Evolutionary conservation across 441 rosid genomes (phyloP).

Genomic region (Gossypium schwendimanii): DNA sequence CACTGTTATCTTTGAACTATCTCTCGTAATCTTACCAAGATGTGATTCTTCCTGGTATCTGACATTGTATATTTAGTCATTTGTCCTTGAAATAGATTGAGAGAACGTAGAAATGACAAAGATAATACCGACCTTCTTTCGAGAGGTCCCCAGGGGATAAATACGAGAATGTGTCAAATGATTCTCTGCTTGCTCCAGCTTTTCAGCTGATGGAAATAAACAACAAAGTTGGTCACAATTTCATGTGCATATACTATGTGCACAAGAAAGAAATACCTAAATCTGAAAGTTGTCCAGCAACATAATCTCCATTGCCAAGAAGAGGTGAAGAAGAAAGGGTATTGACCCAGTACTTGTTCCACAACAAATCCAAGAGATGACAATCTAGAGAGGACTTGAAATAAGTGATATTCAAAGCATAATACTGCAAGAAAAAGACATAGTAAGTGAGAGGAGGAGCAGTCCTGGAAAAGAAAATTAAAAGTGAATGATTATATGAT

Average conservation of each 20-base stretch:
- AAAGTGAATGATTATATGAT: background rate
- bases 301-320: conserved; percentile 91
- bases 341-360: conserved; percentile 99
- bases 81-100: background rate
- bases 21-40: conserved; percentile 87
- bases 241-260: background rate
- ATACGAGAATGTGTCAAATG: conserved; percentile 74
- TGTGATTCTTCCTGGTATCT: conserved; percentile 78
- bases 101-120: background rate
- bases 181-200: conserved; percentile 93
- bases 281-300: conserved; percentile 96
- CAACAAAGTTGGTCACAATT: background rate
- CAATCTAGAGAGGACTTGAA: conserved; percentile 93
- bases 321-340: conserved; percentile 95
- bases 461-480: background rate
- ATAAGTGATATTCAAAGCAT: conserved; percentile 82
- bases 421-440: conserved; percentile 47
- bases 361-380: conserved; percentile 87
- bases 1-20: conserved; percentile 88
- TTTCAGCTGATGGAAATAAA: conserved; percentile 61
- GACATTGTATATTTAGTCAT: background rate
- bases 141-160: conserved; percentile 58
- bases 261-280: conserved; percentile 43
- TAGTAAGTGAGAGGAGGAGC: background rate
- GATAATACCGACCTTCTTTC: conserved; percentile 57